phyloP scores from a whole-genome alignment of 495 filamentous ascomycete genomes.

The Neurospora terricola region DNA sequence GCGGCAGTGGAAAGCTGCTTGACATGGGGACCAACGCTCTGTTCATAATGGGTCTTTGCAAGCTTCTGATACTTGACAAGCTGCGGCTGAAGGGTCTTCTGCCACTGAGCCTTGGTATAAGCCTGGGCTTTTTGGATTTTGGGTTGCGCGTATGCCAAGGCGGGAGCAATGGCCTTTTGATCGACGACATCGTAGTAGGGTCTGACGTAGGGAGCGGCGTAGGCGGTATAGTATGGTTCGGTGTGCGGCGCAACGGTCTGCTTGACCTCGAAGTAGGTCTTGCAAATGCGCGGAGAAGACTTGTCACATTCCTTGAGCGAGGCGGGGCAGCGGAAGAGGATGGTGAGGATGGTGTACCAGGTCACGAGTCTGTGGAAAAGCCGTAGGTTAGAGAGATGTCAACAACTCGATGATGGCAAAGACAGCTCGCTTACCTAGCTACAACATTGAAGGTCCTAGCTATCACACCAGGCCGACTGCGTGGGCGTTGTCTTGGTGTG shows the following conservation, averaged over 20 bases:
- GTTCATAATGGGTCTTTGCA: conserved; percentile 54
- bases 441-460: conserved; percentile 44
- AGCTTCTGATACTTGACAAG: conserved; percentile 51
- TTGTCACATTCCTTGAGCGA: conserved; percentile 54
- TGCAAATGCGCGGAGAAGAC: conserved; percentile 70
- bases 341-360: conserved; percentile 77
- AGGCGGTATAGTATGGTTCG: conserved; percentile 76
- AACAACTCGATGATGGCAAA: neutral
- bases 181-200: conserved; percentile 67
- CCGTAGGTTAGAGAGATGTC: conserved; percentile 3
- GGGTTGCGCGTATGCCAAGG: conserved; percentile 56
- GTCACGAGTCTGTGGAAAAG: conserved; percentile 50
- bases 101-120: conserved; percentile 65
- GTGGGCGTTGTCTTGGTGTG: conserved; percentile 12
- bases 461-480: conserved; percentile 27
- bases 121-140: conserved; percentile 53
- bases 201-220: conserved; percentile 71
- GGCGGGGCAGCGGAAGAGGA: conserved; percentile 75
- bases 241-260: conserved; percentile 64
- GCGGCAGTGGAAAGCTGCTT: conserved; percentile 44
- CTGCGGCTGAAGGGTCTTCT: conserved; percentile 62
- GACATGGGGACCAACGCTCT: conserved; percentile 63
- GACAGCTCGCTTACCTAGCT: conserved; percentile 44
- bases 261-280: conserved; percentile 65
- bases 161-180: conserved; percentile 55